These are phyloP conservation scores for Scheffersomyces insectosa DNA, from an alignment of 1,139 yeast genomes.

Conservation along the genomic window DNA sequence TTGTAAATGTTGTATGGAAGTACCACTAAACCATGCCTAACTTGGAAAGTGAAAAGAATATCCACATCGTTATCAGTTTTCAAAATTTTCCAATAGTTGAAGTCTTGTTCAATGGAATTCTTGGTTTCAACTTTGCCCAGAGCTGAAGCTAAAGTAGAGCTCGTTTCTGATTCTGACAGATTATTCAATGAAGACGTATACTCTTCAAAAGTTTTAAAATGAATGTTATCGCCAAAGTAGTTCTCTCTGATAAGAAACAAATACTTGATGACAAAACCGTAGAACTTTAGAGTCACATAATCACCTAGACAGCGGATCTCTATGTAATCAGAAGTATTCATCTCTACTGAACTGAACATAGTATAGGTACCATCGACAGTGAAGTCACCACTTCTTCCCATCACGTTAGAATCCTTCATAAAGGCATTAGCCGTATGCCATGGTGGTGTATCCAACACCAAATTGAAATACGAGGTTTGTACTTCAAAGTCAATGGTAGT, in stretches of 20 bases:
- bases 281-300: slow-evolving; percentile 66
- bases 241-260: slow-evolving; percentile 80
- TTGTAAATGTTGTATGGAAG: slow-evolving; percentile 76
- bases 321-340: slow-evolving; percentile 69
- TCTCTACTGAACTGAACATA: slow-evolving; percentile 56
- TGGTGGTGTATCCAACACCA: slow-evolving; percentile 76
- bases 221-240: slow-evolving; percentile 84
- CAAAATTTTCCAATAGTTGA: slow-evolving; percentile 40
- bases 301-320: slow-evolving; percentile 65
- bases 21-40: slow-evolving; percentile 66
- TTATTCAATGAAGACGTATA: slow-evolving; percentile 37
- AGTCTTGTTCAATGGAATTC: slow-evolving; percentile 11
- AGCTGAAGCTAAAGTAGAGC: neutral
- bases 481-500: slow-evolving; percentile 57
- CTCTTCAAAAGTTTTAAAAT: slow-evolving; percentile 85
- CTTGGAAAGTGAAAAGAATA: slow-evolving; percentile 68
- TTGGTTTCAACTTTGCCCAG: neutral
- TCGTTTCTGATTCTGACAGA: slow-evolving; percentile 1
- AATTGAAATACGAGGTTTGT: slow-evolving; percentile 58
- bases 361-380: slow-evolving; percentile 66
- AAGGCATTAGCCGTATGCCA: slow-evolving; percentile 89
- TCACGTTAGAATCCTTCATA: slow-evolving; percentile 53
- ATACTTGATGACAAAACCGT: slow-evolving; percentile 78
- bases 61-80: slow-evolving; percentile 76
- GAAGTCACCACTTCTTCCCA: slow-evolving; percentile 68